phyloP scores from a whole-genome alignment of 371 early-diverging fungal genomes.

The Chytridiales sp. region DNA sequence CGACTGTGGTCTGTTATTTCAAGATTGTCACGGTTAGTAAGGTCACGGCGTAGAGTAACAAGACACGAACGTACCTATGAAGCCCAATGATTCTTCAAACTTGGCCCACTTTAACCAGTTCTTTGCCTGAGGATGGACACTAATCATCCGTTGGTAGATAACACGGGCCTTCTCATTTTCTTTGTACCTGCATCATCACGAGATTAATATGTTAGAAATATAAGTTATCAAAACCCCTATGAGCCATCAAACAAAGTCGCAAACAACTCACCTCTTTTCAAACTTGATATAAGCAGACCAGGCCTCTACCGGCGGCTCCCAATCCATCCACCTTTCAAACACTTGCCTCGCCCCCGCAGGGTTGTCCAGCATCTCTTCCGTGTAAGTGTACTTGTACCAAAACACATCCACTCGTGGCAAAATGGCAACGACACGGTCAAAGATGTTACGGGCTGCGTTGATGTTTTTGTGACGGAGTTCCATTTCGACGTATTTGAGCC shows the following conservation, averaged over 20 bases:
- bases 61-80: slow-evolving; percentile 48
- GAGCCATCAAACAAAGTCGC: not conserved
- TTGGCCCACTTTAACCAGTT: slow-evolving; percentile 95
- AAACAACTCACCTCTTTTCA: slow-evolving; percentile 66
- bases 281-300: slow-evolving; percentile 95
- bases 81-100: slow-evolving; percentile 85
- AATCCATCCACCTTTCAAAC: slow-evolving; percentile 98
- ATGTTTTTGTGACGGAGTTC: slow-evolving; percentile 94
- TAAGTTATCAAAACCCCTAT: not conserved
- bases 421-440: slow-evolving; percentile 86
- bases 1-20: slow-evolving; percentile 67
- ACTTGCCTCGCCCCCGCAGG: slow-evolving; percentile 86
- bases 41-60: not conserved
- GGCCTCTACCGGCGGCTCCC: slow-evolving; percentile 92
- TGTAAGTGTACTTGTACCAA: slow-evolving; percentile 97
- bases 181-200: slow-evolving; percentile 50
- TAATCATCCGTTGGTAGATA: slow-evolving; percentile 83
- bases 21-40: not conserved
- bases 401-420: slow-evolving; percentile 93
- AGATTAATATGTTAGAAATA: not conserved
- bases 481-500: slow-evolving; percentile 93
- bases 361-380: slow-evolving; percentile 95
- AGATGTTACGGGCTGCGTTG: slow-evolving; percentile 86
- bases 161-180: slow-evolving; percentile 81
- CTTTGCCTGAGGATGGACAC: slow-evolving; percentile 87